Evolutionary conservation across 2,329 filamentous ascomycete species (phyloP).

Genomic region (Aspergillus ochraceoroseus): DNA sequence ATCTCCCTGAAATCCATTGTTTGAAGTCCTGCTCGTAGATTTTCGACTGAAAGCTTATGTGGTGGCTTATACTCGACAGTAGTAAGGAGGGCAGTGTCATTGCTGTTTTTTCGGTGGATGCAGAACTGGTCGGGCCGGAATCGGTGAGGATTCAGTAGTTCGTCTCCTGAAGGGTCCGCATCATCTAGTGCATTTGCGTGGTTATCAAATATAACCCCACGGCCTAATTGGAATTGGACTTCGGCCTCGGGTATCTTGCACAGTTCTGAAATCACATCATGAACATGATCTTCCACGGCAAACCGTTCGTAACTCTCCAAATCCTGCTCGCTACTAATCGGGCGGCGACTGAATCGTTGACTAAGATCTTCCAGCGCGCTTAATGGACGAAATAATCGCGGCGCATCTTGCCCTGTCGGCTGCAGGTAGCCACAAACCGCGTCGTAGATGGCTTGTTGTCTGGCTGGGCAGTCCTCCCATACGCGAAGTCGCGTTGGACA

Average conservation of each 20-base stretch:
- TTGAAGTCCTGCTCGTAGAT: neutral
- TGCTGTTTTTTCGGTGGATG: neutral
- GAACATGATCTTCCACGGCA: conserved; percentile 22
- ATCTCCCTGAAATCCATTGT: conserved; percentile 33
- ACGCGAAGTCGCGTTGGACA: neutral
- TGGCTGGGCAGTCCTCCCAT: conserved; percentile 14
- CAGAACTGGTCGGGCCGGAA: neutral
- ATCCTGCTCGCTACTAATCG: conserved; percentile 20
- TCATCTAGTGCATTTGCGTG: conserved; percentile 20
- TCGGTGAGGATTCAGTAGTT: neutral
- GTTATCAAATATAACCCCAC: conserved; percentile 22
- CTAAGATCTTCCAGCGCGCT: conserved; percentile 13
- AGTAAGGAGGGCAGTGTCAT: neutral
- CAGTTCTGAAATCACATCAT: conserved; percentile 23
- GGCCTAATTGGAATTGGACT: conserved; percentile 19
- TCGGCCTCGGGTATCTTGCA: conserved; percentile 22
- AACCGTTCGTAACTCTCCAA: conserved; percentile 20
- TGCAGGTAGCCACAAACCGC: conserved; percentile 21
- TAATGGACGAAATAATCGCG: conserved; percentile 14
- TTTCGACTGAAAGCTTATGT: neutral
- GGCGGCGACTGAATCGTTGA: conserved; percentile 5
- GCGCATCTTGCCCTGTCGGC: neutral
- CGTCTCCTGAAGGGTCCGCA: neutral
- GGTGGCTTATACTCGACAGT: neutral
- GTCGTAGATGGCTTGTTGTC: conserved; percentile 21